Percentiles rank a stretch among this genome's conserved stretches.
Conservation (phyloP, 805 yeast genomes). For the Teunomyces kruisii region DNA sequence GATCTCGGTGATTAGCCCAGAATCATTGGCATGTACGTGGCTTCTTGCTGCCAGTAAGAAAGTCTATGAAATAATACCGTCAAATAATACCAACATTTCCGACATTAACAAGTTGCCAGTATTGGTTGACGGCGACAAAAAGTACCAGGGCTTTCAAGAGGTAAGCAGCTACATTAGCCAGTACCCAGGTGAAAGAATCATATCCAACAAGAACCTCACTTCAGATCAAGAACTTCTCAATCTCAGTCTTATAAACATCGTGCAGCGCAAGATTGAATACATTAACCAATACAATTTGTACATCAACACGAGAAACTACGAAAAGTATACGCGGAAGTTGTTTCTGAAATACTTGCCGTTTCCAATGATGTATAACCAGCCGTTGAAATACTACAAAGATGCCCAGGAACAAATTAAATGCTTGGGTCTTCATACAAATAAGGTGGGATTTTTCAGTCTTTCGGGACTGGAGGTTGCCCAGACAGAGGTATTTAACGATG, state of each 20-base stretch:
- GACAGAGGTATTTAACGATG: constrained; percentile 30
- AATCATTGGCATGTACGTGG: constrained; percentile 49
- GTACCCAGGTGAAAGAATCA: constrained; percentile 8
- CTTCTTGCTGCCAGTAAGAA: constrained; percentile 27
- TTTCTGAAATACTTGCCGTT: constrained; percentile 59
- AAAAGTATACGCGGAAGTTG: constrained; percentile 53
- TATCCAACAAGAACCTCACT: constrained; percentile 11
- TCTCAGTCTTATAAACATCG: constrained; percentile 43
- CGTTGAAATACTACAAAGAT: constrained; percentile 42
- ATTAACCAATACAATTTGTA: constrained; percentile 59
- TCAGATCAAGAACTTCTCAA: constrained; percentile 38
- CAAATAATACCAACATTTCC: constrained; percentile 59
- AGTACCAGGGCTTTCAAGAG: constrained; percentile 39
- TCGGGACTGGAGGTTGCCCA: constrained; percentile 20
- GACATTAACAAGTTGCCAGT: constrained; percentile 52
- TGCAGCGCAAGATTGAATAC: constrained; percentile 41
- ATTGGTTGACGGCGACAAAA: constrained; percentile 26
- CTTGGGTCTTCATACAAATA: constrained; percentile 29
- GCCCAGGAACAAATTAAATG: constrained; percentile 35
- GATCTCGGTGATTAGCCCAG: constrained; percentile 51
- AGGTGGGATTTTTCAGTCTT: constrained; percentile 31
- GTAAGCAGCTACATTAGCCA: constrained; percentile 34
- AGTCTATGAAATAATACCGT: constrained; percentile 42
- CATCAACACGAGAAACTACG: constrained; percentile 58
- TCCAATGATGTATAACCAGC: constrained; percentile 75